These are phyloP conservation scores for Macrophomina phaseolina DNA, from an alignment of 2,329 filamentous ascomycete genomes.

Conservation along the genomic window DNA sequence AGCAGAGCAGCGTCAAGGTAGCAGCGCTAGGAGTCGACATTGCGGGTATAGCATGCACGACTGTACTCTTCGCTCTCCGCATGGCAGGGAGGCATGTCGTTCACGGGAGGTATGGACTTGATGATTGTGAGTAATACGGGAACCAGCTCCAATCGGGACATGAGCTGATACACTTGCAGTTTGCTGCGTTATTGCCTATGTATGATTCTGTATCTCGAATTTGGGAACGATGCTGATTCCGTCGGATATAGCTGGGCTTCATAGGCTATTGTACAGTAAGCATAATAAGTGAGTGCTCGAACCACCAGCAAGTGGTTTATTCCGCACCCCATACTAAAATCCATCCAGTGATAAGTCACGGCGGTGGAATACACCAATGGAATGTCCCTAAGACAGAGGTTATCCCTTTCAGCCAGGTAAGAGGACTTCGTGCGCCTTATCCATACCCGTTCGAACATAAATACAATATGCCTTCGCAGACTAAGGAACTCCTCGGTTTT, in stretches of 20 bases:
- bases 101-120: slow-evolving; percentile 38
- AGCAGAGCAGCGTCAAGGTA: slow-evolving; percentile 33
- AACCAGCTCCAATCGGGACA: not conserved
- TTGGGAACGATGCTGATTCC: not conserved
- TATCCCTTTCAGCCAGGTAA: slow-evolving; percentile 38
- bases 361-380: slow-evolving; percentile 43
- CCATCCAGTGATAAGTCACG: slow-evolving; percentile 42
- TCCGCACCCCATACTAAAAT: slow-evolving; percentile 21
- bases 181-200: slow-evolving; percentile 7
- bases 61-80: slow-evolving; percentile 40
- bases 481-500: too few species aligned
- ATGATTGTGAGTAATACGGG: slow-evolving; percentile 41
- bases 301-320: not conserved
- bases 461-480: too few species aligned
- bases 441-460: not conserved
- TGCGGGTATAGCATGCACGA: slow-evolving; percentile 44
- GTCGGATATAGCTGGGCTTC: slow-evolving; percentile 30
- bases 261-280: slow-evolving; percentile 39
- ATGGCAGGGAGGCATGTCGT: slow-evolving; percentile 41
- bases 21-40: slow-evolving; percentile 45
- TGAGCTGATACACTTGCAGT: not conserved
- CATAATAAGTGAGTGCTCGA: not conserved
- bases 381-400: slow-evolving; percentile 31
- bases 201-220: not conserved
- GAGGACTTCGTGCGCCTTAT: not conserved